A percentile compares a stretch with the other conserved stretches of the same genome.
These are phyloP conservation scores for Phanerochaete sordida DNA, from an alignment of 768 basidiomycete species.

Conservation along the genomic window DNA sequence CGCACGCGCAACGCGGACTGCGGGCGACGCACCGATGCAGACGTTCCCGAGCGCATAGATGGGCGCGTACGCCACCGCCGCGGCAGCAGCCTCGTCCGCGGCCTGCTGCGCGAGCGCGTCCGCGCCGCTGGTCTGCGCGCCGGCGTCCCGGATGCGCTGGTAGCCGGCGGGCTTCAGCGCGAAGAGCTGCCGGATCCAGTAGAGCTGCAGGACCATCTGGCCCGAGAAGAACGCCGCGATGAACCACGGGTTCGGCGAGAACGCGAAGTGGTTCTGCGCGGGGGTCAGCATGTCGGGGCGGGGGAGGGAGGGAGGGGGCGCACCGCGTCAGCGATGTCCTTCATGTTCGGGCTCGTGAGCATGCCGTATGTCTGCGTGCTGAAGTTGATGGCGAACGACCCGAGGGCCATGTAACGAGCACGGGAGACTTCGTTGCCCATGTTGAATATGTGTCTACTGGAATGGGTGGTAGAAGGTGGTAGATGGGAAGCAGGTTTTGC, in stretches of 20 bases:
- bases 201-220: slow-evolving; percentile 24
- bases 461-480: neutral
- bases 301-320: neutral
- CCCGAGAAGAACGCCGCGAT: slow-evolving; percentile 30
- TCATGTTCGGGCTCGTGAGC: slow-evolving; percentile 28
- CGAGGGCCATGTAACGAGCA: slow-evolving; percentile 24
- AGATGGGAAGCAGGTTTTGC: neutral
- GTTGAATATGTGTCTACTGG: neutral
- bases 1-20: neutral
- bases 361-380: slow-evolving; percentile 27
- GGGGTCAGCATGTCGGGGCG: neutral
- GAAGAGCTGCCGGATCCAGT: slow-evolving; percentile 29
- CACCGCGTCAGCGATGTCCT: slow-evolving; percentile 29
- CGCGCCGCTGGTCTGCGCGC: neutral
- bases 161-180: slow-evolving; percentile 11
- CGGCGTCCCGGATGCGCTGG: slow-evolving; percentile 1
- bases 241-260: slow-evolving; percentile 30
- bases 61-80: slow-evolving; percentile 27
- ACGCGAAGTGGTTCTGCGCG: slow-evolving; percentile 31
- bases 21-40: slow-evolving; percentile 26
- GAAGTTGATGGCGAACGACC: slow-evolving; percentile 27
- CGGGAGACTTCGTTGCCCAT: slow-evolving; percentile 27
- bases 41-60: slow-evolving; percentile 31
- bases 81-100: slow-evolving; percentile 8
- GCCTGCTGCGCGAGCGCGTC: neutral